Conservation (phyloP, 164 flowering plant genomes). For the Platanus orientalis region DNA sequence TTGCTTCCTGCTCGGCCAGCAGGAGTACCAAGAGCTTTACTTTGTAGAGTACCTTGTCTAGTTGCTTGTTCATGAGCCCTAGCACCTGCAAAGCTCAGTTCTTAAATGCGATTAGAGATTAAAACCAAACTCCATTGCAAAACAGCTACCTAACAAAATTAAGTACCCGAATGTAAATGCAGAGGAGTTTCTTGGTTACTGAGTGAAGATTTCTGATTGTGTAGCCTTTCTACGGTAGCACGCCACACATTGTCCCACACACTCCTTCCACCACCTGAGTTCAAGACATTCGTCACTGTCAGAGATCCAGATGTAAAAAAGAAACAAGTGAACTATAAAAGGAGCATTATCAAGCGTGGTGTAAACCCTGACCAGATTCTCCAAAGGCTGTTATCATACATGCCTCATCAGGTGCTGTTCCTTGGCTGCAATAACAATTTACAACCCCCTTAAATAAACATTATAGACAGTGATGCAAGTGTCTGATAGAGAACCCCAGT, state of each 20-base stretch:
- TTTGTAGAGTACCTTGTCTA: constrained; percentile 37
- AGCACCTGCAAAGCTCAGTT: constrained; percentile 38
- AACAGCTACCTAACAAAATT: neutral
- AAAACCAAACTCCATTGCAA: neutral
- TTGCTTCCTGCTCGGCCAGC: constrained; percentile 48
- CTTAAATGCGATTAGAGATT: constrained; percentile 9
- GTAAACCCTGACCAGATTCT: constrained; percentile 47
- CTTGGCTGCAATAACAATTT: constrained; percentile 60
- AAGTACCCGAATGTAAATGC: constrained; percentile 52
- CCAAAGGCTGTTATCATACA: constrained; percentile 94
- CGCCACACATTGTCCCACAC: constrained; percentile 83
- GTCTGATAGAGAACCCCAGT: neutral
- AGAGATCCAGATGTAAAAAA: neutral
- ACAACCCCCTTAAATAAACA: neutral
- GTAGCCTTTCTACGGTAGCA: constrained; percentile 51
- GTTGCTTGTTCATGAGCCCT: constrained; percentile 39
- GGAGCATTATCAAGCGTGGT: neutral
- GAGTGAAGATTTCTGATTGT: constrained; percentile 43
- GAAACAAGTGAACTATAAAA: neutral
- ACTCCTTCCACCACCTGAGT: constrained; percentile 69
- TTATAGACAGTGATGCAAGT: neutral
- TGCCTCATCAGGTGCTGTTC: constrained; percentile 82
- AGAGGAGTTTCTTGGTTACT: constrained; percentile 49
- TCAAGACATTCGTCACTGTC: constrained; percentile 1
- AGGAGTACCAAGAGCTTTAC: constrained; percentile 40